phyloP scores from a whole-genome alignment of 345 rosid species.

The Psidium guajava region DNA sequence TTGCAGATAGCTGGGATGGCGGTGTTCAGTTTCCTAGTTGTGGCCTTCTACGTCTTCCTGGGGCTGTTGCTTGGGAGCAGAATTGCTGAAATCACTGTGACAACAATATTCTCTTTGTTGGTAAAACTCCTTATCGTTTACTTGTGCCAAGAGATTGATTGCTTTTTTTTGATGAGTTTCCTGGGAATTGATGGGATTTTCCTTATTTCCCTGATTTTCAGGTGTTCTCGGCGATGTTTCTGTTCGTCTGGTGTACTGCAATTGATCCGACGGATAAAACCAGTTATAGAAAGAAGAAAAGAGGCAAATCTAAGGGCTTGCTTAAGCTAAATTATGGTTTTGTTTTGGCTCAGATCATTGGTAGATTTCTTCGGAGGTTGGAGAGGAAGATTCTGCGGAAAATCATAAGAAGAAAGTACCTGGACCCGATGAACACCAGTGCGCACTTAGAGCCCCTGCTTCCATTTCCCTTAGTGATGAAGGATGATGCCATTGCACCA shows the following conservation, averaged over 20 bases:
- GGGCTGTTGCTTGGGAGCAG: conserved; percentile 78
- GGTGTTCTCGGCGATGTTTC: conserved; percentile 64
- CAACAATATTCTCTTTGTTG: conserved; percentile 51
- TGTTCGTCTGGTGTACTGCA: conserved; percentile 75
- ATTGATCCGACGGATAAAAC: conserved; percentile 90
- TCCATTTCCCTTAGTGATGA: conserved; percentile 75
- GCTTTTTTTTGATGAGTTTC: neutral
- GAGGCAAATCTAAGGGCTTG: conserved; percentile 32
- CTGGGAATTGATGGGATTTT: neutral
- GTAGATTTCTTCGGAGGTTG: conserved; percentile 67
- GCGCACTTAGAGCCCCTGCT: conserved; percentile 70
- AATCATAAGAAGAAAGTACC: conserved; percentile 66
- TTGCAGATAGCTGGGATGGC: conserved; percentile 80
- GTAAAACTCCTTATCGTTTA: conserved; percentile 20
- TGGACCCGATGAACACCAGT: conserved; percentile 63
- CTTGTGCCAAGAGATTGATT: neutral
- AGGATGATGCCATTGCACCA: conserved; percentile 70
- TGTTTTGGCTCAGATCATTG: conserved; percentile 58
- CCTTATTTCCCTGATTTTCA: conserved; percentile 14
- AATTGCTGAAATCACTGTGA: conserved; percentile 55
- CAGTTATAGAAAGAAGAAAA: conserved; percentile 58
- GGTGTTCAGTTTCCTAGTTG: conserved; percentile 53
- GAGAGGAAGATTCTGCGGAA: conserved; percentile 79
- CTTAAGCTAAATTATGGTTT: conserved; percentile 61
- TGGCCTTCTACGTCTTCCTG: conserved; percentile 64